phyloP scores from a whole-genome alignment of 2,329 filamentous ascomycete species.

The Sordariomycetes sp. region DNA sequence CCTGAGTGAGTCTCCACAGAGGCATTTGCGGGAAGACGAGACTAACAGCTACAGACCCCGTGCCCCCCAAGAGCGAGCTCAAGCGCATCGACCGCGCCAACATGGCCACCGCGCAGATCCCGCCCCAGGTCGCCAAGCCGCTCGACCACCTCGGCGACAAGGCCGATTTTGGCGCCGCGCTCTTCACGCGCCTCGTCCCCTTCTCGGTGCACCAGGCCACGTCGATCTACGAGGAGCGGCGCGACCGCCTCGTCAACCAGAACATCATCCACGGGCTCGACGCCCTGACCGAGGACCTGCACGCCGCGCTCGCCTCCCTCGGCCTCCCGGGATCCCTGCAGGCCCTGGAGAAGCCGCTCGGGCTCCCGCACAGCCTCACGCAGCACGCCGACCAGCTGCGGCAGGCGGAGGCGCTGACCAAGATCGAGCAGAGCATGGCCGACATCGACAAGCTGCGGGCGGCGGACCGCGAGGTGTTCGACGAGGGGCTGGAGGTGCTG shows the following conservation, averaged over 20 bases:
- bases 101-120: conserved; percentile 74
- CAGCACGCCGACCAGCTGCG: conserved; percentile 91
- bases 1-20: conserved; percentile 39
- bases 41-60: conserved; percentile 41
- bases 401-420: conserved; percentile 75
- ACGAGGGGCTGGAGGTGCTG: conserved; percentile 72
- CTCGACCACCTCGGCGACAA: conserved; percentile 71
- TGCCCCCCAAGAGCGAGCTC: conserved; percentile 81
- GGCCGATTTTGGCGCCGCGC: conserved; percentile 68
- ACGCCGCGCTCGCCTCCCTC: conserved; percentile 68
- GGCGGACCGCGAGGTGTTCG: conserved; percentile 66
- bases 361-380: conserved; percentile 71
- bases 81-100: conserved; percentile 75
- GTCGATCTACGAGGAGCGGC: conserved; percentile 86
- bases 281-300: conserved; percentile 65
- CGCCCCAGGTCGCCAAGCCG: conserved; percentile 72
- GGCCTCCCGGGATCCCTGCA: conserved; percentile 89
- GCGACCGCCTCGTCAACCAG: conserved; percentile 83
- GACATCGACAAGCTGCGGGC: conserved; percentile 86
- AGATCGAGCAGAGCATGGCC: conserved; percentile 68
- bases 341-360: conserved; percentile 87
- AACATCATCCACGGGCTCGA: conserved; percentile 81
- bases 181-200: conserved; percentile 87
- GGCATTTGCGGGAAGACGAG: background rate
- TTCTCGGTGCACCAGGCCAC: conserved; percentile 93